Conservation (phyloP, 257 asterid genomes). For the Capsicum rhomboideum region DNA sequence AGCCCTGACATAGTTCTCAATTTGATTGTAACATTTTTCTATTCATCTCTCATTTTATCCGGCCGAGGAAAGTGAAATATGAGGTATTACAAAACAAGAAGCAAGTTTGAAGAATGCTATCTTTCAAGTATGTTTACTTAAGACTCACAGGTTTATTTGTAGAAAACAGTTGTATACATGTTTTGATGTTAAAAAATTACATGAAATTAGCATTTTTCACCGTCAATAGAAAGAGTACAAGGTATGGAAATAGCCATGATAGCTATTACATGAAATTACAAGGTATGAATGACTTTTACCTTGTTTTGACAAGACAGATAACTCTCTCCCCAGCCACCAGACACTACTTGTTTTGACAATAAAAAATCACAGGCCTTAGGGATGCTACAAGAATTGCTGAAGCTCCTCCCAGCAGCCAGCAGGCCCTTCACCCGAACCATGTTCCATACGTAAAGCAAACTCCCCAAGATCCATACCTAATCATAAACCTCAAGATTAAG, state of each 20-base stretch:
- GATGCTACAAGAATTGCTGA: constrained; percentile 43
- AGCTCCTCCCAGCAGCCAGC: constrained; percentile 71
- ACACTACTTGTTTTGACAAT: constrained; percentile 78
- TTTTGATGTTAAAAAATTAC: not conserved
- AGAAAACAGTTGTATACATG: not conserved
- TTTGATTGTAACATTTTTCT: not conserved
- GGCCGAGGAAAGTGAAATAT: not conserved
- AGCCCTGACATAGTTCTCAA: not conserved
- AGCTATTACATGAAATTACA: not conserved
- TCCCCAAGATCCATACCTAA: constrained; percentile 96
- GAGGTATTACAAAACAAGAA: not conserved
- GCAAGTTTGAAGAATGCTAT: not conserved
- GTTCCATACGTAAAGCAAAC: constrained; percentile 85
- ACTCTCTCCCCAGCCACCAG: constrained; percentile 99
- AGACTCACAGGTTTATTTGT: not conserved
- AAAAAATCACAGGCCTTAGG: constrained; percentile 84
- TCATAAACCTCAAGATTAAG: not conserved
- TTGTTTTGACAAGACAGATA: constrained; percentile 84
- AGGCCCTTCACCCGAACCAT: constrained; percentile 91
- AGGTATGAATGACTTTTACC: constrained; percentile 30
- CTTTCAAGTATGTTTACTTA: not conserved
- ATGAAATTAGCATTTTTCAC: not conserved
- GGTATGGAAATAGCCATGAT: not conserved
- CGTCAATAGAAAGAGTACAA: not conserved
- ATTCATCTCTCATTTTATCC: not conserved